phyloP scores from a whole-genome alignment of 2,329 filamentous ascomycete genomes.

The Penicillium hordei region DNA sequence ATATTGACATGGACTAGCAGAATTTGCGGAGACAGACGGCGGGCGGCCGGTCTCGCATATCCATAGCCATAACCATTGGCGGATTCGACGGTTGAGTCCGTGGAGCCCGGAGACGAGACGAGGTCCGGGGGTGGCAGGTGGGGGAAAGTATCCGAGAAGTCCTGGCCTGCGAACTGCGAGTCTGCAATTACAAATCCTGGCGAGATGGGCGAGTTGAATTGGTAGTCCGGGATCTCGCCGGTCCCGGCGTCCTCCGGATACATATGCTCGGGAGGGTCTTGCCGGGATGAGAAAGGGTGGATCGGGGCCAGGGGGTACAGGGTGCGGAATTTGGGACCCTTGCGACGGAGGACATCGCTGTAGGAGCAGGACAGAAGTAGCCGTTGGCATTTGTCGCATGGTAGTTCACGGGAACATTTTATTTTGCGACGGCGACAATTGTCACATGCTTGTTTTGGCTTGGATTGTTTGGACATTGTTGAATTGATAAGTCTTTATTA shows the following conservation, averaged over 20 bases:
- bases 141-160: constrained; percentile 29
- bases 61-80: constrained; percentile 13
- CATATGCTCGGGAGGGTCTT: constrained; percentile 16
- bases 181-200: constrained; percentile 28
- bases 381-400: constrained; percentile 44
- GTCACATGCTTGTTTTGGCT: constrained; percentile 41
- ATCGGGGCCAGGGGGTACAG: constrained; percentile 40
- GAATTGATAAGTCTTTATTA: constrained; percentile 13
- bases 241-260: constrained; percentile 21
- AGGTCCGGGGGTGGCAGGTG: constrained; percentile 33
- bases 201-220: constrained; percentile 29
- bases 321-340: constrained; percentile 42
- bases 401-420: constrained; percentile 43
- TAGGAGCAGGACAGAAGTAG: constrained; percentile 43
- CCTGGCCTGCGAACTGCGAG: constrained; percentile 24
- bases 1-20: constrained; percentile 43
- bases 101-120: constrained; percentile 38
- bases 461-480: constrained; percentile 24
- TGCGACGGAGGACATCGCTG: constrained; percentile 40
- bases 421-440: constrained; percentile 46
- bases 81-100: constrained; percentile 32
- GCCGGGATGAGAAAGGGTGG: constrained; percentile 27
- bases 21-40: constrained; percentile 35
- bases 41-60: constrained; percentile 7
- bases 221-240: constrained; percentile 16